Evolutionary conservation across 148 eudicot species (phyloP), one percentile per base, ranked within the genome.

Genomic region (Cornus suecica): DNA sequence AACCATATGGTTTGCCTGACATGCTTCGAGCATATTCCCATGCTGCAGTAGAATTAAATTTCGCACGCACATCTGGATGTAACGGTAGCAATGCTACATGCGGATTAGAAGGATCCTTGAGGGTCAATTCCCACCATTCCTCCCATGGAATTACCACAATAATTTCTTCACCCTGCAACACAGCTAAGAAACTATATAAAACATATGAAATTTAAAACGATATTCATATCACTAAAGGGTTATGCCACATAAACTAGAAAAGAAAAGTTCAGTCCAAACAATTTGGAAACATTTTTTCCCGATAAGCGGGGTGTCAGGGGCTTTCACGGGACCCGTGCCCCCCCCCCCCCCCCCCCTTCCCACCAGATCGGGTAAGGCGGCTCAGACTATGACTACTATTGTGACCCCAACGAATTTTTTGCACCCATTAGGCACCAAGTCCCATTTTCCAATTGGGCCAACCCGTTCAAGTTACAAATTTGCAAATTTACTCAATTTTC

Each of bases 1-100:
- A 95, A 70, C 99, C 99, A 86, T 95, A 95, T 77, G 99, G 99
- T 77, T 93, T 91, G n/a, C 99, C 99, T 6, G 94, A 74, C 99
- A 95, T 95, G 81, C 89, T 89, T 77, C 88, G 90, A 65, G 94
- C 97, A 85, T 88, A 95, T 69, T 95, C 97, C 99, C 99, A 95
- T 65, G 99, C 97, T 67, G 99, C 97, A 32, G 94, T 91, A 25
- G 84, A 71, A 79, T 95, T 93, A 66, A 93, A 95, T 73, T 77
- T 89, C 32, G 87, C 91, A 83, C 92, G 97, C 75, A 95, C 69
- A 20, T 92, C 97, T 9, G 97, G 99, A 86, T 91, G 97, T 74
- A 95, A 84, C 14, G 99, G 97, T 29, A 95, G 81, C 80, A 95
- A 84, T 7, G 97, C 97, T 80, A 95, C 87, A 52, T 95, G 99